These are phyloP conservation scores for Phoenix dactylifera DNA, from an alignment of 176 grass and related monocot species.

Conservation along the genomic window DNA sequence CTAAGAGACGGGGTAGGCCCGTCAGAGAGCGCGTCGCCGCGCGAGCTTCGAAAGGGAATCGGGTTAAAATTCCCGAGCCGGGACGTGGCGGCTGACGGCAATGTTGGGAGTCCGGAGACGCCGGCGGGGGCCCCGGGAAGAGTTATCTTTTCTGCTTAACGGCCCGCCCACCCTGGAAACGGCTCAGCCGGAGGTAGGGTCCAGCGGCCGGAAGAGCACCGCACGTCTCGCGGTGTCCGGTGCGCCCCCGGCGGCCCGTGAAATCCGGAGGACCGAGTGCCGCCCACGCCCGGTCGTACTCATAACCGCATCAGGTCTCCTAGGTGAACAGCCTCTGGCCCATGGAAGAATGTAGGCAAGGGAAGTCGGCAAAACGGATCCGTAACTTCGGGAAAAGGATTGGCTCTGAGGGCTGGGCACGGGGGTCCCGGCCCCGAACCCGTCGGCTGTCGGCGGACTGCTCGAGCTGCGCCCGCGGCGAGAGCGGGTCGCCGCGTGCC, in stretches of 20 bases:
- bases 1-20: conserved; percentile 61
- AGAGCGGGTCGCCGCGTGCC: conserved; percentile 17
- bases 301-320: conserved; percentile 51
- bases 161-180: conserved; percentile 51
- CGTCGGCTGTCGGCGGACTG: conserved; percentile 17
- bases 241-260: conserved; percentile 42
- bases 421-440: conserved; percentile 47
- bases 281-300: conserved; percentile 34
- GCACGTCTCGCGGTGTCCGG: conserved; percentile 45
- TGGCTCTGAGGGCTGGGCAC: conserved; percentile 53
- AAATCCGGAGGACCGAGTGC: conserved; percentile 44
- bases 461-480: conserved; percentile 25
- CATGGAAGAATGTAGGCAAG: conserved; percentile 50
- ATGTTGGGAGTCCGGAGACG: conserved; percentile 59
- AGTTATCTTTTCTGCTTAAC: conserved; percentile 84
- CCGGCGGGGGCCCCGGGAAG: conserved; percentile 50
- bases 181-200: conserved; percentile 63
- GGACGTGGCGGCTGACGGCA: too few species aligned
- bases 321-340: conserved; percentile 43
- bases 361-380: conserved; percentile 61
- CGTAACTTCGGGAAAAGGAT: conserved; percentile 77
- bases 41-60: too few species aligned
- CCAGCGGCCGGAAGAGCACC: conserved; percentile 59
- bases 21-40: too few species aligned
- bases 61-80: too few species aligned